Percentiles rank a stretch among this genome's conserved stretches.
Evolutionary conservation across 2,329 filamentous ascomycete species (phyloP).

Genomic region (Colletotrichum magnum): DNA sequence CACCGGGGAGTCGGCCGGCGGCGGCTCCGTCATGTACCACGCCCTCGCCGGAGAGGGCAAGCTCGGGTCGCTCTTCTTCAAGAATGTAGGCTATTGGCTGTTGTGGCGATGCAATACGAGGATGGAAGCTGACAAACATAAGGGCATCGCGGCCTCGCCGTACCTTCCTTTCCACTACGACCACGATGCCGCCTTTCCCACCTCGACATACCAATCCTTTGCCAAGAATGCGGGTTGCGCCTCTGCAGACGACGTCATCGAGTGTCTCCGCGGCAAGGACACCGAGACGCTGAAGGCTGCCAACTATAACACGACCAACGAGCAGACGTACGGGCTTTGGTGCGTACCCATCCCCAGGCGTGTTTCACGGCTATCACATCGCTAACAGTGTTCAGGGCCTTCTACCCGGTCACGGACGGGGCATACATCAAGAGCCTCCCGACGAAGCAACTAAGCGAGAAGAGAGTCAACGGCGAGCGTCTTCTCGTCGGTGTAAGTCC

Average conservation of each 20-base stretch:
- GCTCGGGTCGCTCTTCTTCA: conserved; percentile 59
- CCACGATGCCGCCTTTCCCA: conserved; percentile 13
- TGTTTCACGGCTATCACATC: not conserved
- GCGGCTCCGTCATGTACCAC: conserved; percentile 62
- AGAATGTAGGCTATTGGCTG: conserved; percentile 16
- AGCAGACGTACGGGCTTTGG: conserved; percentile 44
- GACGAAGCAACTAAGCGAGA: conserved; percentile 46
- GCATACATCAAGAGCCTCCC: conserved; percentile 49
- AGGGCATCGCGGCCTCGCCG: conserved; percentile 30
- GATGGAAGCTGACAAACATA: not conserved
- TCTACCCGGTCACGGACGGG: conserved; percentile 54
- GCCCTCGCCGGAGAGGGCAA: conserved; percentile 59
- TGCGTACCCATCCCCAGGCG: not conserved
- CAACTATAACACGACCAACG: conserved; percentile 42
- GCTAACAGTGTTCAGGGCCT: conserved; percentile 36
- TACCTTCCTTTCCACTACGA: conserved; percentile 33
- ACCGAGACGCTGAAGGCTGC: conserved; percentile 46
- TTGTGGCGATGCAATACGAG: too few relatives aligned
- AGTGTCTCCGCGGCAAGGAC: conserved; percentile 47
- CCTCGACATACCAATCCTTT: conserved; percentile 18
- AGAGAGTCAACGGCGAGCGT: conserved; percentile 47
- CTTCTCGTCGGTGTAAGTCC: conserved; percentile 39
- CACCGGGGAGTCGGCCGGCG: conserved; percentile 67
- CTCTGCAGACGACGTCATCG: conserved; percentile 43
- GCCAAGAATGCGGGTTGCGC: conserved; percentile 55